Evolutionary conservation across 345 rosid species (phyloP).

Genomic region (Salix suchowensis): DNA sequence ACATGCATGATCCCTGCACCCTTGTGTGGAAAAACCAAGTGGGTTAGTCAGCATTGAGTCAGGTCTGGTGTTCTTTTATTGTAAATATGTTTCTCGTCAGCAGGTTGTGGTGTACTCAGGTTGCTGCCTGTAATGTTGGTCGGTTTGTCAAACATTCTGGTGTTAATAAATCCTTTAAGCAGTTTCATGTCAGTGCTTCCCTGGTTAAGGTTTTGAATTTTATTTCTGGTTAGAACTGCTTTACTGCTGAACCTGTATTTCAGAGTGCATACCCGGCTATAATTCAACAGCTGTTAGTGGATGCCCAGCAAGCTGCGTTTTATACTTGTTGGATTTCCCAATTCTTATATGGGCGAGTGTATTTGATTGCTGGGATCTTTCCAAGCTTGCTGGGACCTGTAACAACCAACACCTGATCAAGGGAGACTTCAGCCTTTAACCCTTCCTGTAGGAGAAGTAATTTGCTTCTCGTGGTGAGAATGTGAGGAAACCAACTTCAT

Average conservation of each 20-base stretch:
- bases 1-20: not conserved
- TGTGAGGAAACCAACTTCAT: too few relatives aligned
- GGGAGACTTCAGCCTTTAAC: too few relatives aligned
- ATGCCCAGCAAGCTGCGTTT: not conserved
- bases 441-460: too few relatives aligned
- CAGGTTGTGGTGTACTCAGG: constrained; percentile 35
- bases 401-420: too few relatives aligned
- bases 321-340: not conserved
- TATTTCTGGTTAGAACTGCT: not conserved
- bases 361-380: not conserved
- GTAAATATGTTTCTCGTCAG: constrained; percentile 36
- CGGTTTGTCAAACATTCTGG: constrained; percentile 35
- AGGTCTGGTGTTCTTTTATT: constrained; percentile 24
- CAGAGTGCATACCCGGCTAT: not conserved
- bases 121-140: constrained; percentile 24
- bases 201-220: not conserved
- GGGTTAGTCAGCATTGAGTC: constrained; percentile 29
- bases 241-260: not conserved
- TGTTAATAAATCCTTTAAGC: constrained; percentile 30
- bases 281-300: not conserved
- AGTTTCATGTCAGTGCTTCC: not conserved
- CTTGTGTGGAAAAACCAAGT: constrained; percentile 18
- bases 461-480: too few relatives aligned
- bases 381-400: too few relatives aligned
- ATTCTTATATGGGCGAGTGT: not conserved